phyloP scores from a whole-genome alignment of 768 basidiomycete species.

The Lactarius hengduanensis region DNA sequence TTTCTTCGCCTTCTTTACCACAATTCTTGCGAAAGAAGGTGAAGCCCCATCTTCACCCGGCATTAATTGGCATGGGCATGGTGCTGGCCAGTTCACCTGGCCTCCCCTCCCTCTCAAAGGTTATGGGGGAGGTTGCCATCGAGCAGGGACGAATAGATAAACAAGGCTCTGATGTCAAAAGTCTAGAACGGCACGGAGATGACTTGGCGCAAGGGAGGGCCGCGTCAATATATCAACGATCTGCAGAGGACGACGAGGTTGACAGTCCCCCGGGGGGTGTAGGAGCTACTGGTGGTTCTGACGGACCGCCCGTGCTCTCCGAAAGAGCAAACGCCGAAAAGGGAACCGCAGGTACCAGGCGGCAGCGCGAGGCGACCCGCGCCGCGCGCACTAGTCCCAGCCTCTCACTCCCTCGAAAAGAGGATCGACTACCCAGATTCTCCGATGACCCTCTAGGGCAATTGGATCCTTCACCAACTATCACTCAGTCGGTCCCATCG shows the following conservation, averaged over 20 bases:
- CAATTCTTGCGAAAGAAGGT: slow-evolving; percentile 61
- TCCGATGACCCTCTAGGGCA: slow-evolving; percentile 79
- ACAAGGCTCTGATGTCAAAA: slow-evolving; percentile 48
- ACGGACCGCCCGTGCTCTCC: slow-evolving; percentile 24
- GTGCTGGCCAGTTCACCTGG: slow-evolving; percentile 74
- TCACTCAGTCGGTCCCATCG: slow-evolving; percentile 73
- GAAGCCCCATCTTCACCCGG: slow-evolving; percentile 68
- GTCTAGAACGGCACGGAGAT: slow-evolving; percentile 48
- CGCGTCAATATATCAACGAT: slow-evolving; percentile 29
- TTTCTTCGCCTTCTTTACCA: slow-evolving; percentile 49
- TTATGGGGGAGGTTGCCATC: slow-evolving; percentile 79
- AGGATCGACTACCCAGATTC: slow-evolving; percentile 50
- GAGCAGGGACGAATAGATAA: slow-evolving; percentile 85
- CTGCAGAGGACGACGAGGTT: slow-evolving; percentile 42
- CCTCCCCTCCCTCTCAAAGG: slow-evolving; percentile 69
- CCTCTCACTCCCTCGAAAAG: slow-evolving; percentile 60
- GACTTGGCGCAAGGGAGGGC: slow-evolving; percentile 36
- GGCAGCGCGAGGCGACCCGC: slow-evolving; percentile 47
- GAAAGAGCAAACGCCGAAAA: slow-evolving; percentile 26
- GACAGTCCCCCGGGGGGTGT: slow-evolving; percentile 40
- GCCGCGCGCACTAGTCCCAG: slow-evolving; percentile 76
- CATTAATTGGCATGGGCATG: slow-evolving; percentile 81
- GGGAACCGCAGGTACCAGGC: slow-evolving; percentile 8
- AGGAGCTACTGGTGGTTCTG: slow-evolving; percentile 27
- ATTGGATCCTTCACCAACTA: slow-evolving; percentile 47